Conservation (phyloP, 768 basidiomycete genomes). For the Amanita fuliginea region DNA sequence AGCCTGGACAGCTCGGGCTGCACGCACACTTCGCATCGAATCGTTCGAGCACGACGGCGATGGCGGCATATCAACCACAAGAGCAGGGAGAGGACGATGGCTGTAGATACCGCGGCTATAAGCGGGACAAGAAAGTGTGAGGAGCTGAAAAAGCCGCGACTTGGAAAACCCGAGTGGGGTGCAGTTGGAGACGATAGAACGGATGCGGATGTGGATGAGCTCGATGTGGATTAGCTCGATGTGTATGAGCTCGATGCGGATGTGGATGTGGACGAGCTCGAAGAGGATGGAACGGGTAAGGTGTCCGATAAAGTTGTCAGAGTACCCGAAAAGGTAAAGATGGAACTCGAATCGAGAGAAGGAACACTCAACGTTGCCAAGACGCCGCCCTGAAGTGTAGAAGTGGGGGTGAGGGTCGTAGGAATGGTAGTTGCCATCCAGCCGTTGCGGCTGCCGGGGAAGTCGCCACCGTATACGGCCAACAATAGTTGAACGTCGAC, state of each 20-base stretch:
- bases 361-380: background rate
- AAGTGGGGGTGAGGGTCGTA: background rate
- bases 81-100: conserved; percentile 18
- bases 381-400: background rate
- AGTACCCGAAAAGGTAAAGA: background rate
- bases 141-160: conserved; percentile 12
- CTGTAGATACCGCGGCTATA: conserved; percentile 17
- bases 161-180: background rate
- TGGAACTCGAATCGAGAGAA: background rate
- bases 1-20: conserved; percentile 10
- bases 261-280: too few species aligned
- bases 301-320: background rate
- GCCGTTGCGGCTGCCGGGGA: conserved; percentile 9
- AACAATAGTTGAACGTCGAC: conserved; percentile 24
- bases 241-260: too few species aligned
- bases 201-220: too few species aligned
- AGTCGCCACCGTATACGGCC: conserved; percentile 30
- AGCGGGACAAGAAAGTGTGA: conserved; percentile 19
- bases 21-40: conserved; percentile 17
- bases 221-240: background rate
- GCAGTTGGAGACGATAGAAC: background rate
- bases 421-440: background rate
- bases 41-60: conserved; percentile 8
- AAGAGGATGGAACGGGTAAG: background rate
- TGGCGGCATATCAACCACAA: conserved; percentile 24